Percentiles rank a stretch among this genome's conserved stretches.
Conservation (phyloP, 2,329 filamentous ascomycete species). For the Elsinoe australis region DNA sequence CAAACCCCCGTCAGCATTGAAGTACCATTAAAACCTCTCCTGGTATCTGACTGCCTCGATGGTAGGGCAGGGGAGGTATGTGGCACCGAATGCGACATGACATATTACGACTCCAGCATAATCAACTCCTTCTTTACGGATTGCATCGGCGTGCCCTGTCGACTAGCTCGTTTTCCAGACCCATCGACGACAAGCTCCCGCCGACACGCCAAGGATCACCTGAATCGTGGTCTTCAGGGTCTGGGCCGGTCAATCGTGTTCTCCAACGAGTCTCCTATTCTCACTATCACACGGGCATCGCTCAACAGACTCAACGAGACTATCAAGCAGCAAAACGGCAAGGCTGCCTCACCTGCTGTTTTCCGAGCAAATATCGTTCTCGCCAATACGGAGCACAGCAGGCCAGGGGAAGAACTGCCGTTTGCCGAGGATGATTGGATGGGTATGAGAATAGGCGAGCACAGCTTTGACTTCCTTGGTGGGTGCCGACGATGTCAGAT, state of each 20-base stretch:
- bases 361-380: slow-evolving; percentile 89
- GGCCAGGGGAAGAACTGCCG: slow-evolving; percentile 45
- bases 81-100: slow-evolving; percentile 38
- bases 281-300: slow-evolving; percentile 73
- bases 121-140: slow-evolving; percentile 72
- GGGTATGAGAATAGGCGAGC: slow-evolving; percentile 54
- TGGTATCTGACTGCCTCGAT: not conserved
- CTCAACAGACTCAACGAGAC: slow-evolving; percentile 67
- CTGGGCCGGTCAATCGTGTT: slow-evolving; percentile 58
- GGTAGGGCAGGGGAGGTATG: slow-evolving; percentile 46
- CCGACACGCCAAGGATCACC: slow-evolving; percentile 64
- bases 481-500: slow-evolving; percentile 88
- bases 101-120: slow-evolving; percentile 21
- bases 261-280: slow-evolving; percentile 89
- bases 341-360: slow-evolving; percentile 59
- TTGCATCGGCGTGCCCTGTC: slow-evolving; percentile 69
- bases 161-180: slow-evolving; percentile 74
- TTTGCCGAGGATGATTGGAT: slow-evolving; percentile 80
- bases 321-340: slow-evolving; percentile 58
- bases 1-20: not conserved
- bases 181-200: slow-evolving; percentile 49
- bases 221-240: slow-evolving; percentile 39
- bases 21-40: not conserved
- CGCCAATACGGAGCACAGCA: slow-evolving; percentile 40
- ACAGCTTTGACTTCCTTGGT: slow-evolving; percentile 63